Percentiles rank a stretch among this genome's conserved stretches.
Conservation (phyloP, 345 rosid species). For the Hibiscus tridactylites region DNA sequence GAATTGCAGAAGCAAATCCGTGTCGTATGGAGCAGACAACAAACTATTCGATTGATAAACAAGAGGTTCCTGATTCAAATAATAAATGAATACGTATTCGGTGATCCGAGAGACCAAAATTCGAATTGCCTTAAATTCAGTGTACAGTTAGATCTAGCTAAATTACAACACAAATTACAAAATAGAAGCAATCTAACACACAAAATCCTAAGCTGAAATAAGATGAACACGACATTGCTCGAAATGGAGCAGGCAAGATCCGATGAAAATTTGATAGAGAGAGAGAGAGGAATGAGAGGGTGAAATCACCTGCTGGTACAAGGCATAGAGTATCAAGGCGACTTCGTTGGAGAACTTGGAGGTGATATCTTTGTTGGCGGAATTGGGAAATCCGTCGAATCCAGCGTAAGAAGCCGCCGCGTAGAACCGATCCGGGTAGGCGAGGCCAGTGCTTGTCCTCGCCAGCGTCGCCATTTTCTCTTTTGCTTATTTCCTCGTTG, state of each 20-base stretch:
- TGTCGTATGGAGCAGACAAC: not conserved
- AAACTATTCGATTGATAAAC: too few species aligned
- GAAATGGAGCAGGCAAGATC: constrained; percentile 20
- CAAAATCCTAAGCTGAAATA: not conserved
- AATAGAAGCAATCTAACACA: not conserved
- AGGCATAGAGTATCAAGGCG: constrained; percentile 79
- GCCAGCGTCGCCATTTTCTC: constrained; percentile 47
- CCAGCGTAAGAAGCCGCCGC: constrained; percentile 88
- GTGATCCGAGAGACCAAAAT: not conserved
- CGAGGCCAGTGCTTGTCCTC: constrained; percentile 87
- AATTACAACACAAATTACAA: constrained; percentile 1
- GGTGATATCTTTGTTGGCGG: constrained; percentile 43
- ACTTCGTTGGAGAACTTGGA: constrained; percentile 71
- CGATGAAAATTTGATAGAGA: not conserved
- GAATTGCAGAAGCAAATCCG: constrained; percentile 1
- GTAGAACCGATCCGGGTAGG: constrained; percentile 93
- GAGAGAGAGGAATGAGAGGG: not conserved
- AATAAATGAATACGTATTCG: too few species aligned
- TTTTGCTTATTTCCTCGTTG: not conserved
- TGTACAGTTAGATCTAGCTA: constrained; percentile 23
- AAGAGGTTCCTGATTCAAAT: not conserved
- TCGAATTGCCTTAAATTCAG: not conserved
- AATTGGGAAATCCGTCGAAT: constrained; percentile 70
- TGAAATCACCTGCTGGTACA: constrained; percentile 69
- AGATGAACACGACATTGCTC: not conserved